Conservation (phyloP, 2,329 filamentous ascomycete genomes). For the Orbilia javanica region DNA sequence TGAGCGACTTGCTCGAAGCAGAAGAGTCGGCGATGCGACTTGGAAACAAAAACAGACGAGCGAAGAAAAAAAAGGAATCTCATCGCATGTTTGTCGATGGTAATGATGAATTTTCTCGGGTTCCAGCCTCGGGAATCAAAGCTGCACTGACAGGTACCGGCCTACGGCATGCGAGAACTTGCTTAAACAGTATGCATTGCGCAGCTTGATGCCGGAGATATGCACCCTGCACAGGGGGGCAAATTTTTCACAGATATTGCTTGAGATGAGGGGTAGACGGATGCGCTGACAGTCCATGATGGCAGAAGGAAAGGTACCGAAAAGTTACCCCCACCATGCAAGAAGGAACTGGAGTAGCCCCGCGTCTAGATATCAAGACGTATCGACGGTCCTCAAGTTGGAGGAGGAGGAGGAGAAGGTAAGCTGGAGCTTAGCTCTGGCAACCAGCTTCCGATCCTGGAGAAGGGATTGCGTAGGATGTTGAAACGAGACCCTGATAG, state of each 20-base stretch:
- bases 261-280: constrained; percentile 45
- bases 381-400: constrained; percentile 2
- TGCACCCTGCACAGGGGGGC: constrained; percentile 19
- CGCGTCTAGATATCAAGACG: constrained; percentile 30
- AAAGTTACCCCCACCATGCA: constrained; percentile 50
- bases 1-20: constrained; percentile 43
- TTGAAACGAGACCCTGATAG: constrained; percentile 49
- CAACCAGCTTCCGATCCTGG: constrained; percentile 32
- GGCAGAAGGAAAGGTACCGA: constrained; percentile 27
- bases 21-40: constrained; percentile 39
- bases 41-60: neutral
- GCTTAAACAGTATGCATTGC: neutral
- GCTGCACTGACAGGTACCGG: neutral
- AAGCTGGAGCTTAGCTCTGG: constrained; percentile 30
- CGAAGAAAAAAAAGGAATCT: constrained; percentile 41
- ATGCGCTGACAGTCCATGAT: constrained; percentile 28
- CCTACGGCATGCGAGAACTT: constrained; percentile 38
- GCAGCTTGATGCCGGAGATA: constrained; percentile 21
- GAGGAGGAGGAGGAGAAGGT: neutral
- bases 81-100: constrained; percentile 13
- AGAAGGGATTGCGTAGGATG: constrained; percentile 16
- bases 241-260: constrained; percentile 38
- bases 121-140: constrained; percentile 5
- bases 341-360: constrained; percentile 20
- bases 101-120: constrained; percentile 24